These are phyloP conservation scores for Magnaporthales sp. DNA, from an alignment of 2,329 filamentous ascomycete species.

Conservation along the genomic window DNA sequence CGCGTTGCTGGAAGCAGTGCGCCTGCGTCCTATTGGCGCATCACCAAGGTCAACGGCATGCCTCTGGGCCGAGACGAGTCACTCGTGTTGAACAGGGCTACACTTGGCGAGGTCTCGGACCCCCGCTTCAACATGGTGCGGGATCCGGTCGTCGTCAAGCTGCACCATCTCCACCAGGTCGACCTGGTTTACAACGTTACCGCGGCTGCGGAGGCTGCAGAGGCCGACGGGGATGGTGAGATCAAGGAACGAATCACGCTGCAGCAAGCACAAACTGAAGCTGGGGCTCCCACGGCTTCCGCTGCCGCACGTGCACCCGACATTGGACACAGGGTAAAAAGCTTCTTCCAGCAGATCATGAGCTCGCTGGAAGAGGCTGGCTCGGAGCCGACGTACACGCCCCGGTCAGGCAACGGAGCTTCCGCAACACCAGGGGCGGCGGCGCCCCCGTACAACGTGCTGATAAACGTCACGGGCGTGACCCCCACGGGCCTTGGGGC, in stretches of 20 bases:
- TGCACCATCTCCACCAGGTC: constrained; percentile 44
- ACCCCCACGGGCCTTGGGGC: constrained; percentile 34
- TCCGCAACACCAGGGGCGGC: background rate
- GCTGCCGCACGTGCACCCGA: constrained; percentile 7
- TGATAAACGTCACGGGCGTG: constrained; percentile 26
- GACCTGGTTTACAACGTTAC: constrained; percentile 54
- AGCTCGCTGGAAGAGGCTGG: constrained; percentile 28
- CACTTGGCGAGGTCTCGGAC: constrained; percentile 69
- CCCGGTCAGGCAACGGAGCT: background rate
- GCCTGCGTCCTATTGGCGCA: constrained; percentile 46
- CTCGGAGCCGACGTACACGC: constrained; percentile 12
- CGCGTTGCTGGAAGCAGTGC: background rate
- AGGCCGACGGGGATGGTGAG: background rate
- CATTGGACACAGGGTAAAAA: constrained; percentile 35
- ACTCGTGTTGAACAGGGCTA: constrained; percentile 68
- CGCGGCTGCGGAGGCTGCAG: background rate
- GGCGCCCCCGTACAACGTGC: constrained; percentile 18
- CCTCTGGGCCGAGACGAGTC: constrained; percentile 81
- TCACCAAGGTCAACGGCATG: constrained; percentile 74
- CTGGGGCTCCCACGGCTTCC: background rate
- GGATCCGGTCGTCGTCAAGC: constrained; percentile 41
- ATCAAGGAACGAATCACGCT: background rate
- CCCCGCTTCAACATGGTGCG: constrained; percentile 75
- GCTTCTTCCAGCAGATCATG: constrained; percentile 34
- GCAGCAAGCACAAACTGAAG: background rate